phyloP scores from a whole-genome alignment of 345 rosid species.

The Raphanus sativus region DNA sequence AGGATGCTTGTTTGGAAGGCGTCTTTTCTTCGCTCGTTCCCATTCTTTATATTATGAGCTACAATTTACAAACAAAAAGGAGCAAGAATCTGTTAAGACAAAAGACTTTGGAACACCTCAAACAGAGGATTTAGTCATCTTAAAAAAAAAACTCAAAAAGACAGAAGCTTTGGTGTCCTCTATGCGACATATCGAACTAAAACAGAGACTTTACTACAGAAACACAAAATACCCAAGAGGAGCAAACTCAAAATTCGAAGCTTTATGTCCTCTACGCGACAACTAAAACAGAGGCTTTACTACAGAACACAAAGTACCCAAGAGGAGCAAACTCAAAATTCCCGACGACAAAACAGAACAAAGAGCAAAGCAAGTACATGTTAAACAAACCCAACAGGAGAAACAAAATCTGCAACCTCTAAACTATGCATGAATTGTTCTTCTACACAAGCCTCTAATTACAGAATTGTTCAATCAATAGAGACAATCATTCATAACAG shows the following conservation, averaged over 20 bases:
- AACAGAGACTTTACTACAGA: constrained; percentile 3
- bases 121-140: neutral
- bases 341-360: neutral
- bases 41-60: constrained; percentile 32
- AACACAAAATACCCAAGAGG: neutral
- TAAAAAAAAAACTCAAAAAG: neutral
- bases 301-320: neutral
- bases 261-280: neutral
- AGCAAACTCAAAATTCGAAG: neutral
- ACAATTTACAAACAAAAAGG: neutral
- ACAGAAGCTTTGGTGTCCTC: neutral
- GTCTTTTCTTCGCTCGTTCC: constrained; percentile 79
- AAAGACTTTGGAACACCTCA: neutral
- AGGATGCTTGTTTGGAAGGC: constrained; percentile 68
- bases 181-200: neutral
- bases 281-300: constrained; percentile 6
- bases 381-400: neutral
- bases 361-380: neutral
- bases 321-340: neutral
- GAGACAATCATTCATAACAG: neutral
- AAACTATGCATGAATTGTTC: neutral
- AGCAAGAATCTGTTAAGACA: neutral
- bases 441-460: neutral
- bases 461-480: neutral
- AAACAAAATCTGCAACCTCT: neutral